Base-by-base conservation (phyloP, 176 grass and related monocot species). In the Echinochloa phyllopogon region DNA sequence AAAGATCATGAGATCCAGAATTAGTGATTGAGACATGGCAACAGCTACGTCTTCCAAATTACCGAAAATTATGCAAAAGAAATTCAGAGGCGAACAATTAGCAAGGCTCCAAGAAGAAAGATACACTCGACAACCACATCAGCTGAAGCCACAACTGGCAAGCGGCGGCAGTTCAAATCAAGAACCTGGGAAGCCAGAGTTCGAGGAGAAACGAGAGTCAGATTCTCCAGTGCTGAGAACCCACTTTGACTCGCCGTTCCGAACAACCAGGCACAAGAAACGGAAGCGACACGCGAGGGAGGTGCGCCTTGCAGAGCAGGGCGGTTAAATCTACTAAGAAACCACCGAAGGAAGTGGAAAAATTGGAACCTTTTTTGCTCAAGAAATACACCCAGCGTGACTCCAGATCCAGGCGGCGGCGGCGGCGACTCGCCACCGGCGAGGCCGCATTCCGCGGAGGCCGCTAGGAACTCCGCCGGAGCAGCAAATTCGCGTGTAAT, bases 11-110 rank as follows among this genome's bases (percentile, higher is more conserved):
- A 85, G 88, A 87, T 87, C 60, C 68, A 75, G 80, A 78, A 42
- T 87, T 39, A 90, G 75, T 87, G 80, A 90, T 80, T 51, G 68
- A 84, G 75, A 90, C 80, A 87, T 79, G 68, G 75, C 8, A 84
- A 83, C 72, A 87, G 60, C 72, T 70, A 53, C 71, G 70, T 55
- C 55, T 68, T 21, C 67, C 40, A 86, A 73, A 65, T 5, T 82
- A 13, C 29, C 38, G 17, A 61, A 10, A 81, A 75, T 61, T 60
- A 1, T 40, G 10, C 5, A 27, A 78, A 49, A 78, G 39, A 59
- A 86, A 79, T 59, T 36, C 18, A 83, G 65, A 67, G 56, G 65
- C 17, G 56, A 41, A 39, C 55, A 25, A 5, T 7, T 49, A 85
- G 13, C 59, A 36, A 69, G 60, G 43, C 39, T 33, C 55, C 78